These are phyloP conservation scores for Rubus parviflorus DNA, from an alignment of 306 rosid species.

Conservation along the genomic window DNA sequence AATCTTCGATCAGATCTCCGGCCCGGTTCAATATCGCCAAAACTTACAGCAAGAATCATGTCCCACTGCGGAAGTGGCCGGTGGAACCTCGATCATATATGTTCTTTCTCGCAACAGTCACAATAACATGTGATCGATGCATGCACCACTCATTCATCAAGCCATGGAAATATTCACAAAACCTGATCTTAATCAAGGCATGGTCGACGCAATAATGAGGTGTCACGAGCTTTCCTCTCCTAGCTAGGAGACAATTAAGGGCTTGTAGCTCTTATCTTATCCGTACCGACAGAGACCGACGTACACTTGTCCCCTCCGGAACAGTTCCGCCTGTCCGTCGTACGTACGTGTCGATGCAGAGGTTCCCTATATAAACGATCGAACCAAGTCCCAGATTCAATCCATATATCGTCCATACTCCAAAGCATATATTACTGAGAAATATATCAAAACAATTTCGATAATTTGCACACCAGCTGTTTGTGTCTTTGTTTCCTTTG, in stretches of 20 bases:
- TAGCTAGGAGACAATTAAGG: neutral
- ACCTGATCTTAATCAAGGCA: constrained; percentile 71
- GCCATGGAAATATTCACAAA: constrained; percentile 69
- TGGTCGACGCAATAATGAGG: constrained; percentile 54
- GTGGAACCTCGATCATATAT: constrained; percentile 52
- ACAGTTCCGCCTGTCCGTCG: neutral
- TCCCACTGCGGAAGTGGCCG: constrained; percentile 54
- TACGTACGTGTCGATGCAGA: neutral
- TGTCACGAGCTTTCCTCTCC: constrained; percentile 44
- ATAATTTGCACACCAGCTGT: neutral
- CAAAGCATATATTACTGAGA: neutral
- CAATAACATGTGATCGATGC: constrained; percentile 13
- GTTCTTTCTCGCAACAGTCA: constrained; percentile 63
- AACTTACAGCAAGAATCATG: constrained; percentile 68
- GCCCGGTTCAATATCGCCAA: constrained; percentile 47
- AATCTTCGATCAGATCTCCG: neutral
- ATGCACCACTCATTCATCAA: constrained; percentile 70
- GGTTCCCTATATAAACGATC: neutral
- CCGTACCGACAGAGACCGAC: neutral
- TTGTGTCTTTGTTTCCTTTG: neutral
- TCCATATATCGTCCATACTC: neutral
- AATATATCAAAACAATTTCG: neutral
- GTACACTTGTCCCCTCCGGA: neutral
- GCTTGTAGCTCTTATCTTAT: neutral
- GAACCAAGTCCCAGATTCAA: neutral